These are phyloP conservation scores for Cryptococcus sp. DNA, from an alignment of 1,284 basidiomycete species.

Conservation along the genomic window DNA sequence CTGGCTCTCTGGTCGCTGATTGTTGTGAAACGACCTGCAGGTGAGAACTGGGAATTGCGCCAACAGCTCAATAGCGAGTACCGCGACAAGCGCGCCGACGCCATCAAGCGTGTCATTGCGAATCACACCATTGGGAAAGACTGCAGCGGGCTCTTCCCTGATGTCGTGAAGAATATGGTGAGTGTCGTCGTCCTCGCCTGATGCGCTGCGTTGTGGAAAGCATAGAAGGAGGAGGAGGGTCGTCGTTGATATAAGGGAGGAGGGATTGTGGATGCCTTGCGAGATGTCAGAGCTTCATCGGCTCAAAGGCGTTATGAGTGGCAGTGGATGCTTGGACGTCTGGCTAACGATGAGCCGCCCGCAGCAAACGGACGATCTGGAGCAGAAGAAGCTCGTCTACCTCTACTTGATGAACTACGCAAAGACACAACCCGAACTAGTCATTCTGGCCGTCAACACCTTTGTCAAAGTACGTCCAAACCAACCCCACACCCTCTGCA, in stretches of 20 bases:
- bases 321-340: constrained; percentile 10
- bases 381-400: constrained; percentile 73
- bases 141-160: constrained; percentile 93
- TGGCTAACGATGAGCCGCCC: not conserved
- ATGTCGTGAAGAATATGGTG: constrained; percentile 97
- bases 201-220: not conserved
- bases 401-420: constrained; percentile 99
- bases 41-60: constrained; percentile 93
- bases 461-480: constrained; percentile 70
- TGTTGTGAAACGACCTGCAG: constrained; percentile 31
- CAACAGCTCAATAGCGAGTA: constrained; percentile 96
- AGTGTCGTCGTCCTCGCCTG: constrained; percentile 10
- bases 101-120: constrained; percentile 94
- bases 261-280: too few species aligned
- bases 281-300: too few species aligned
- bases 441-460: constrained; percentile 97
- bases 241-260: not conserved
- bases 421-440: constrained; percentile 94
- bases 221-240: not conserved
- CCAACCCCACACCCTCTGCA: not conserved
- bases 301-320: not conserved
- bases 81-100: constrained; percentile 93
- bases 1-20: not conserved
- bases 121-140: constrained; percentile 97
- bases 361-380: constrained; percentile 57